phyloP scores from a whole-genome alignment of 176 grass and related monocot species.

The Aechmea fasciata region DNA sequence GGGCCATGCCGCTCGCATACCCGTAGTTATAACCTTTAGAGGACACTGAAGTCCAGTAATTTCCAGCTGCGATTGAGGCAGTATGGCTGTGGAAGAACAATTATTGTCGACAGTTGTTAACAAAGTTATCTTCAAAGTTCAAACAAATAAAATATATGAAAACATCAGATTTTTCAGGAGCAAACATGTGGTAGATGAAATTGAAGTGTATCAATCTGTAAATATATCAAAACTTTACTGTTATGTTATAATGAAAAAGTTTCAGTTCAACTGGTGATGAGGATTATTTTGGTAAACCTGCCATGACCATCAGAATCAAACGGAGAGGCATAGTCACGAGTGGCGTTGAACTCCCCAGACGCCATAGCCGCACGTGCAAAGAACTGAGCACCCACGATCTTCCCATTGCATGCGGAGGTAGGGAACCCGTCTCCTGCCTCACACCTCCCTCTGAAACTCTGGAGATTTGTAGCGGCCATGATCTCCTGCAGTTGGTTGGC shows the following conservation, averaged over 20 bases:
- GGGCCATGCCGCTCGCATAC: slow-evolving; percentile 76
- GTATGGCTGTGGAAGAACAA: slow-evolving; percentile 53
- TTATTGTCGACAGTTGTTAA: background rate
- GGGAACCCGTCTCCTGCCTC: slow-evolving; percentile 59
- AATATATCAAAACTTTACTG: no score
- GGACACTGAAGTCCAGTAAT: slow-evolving; percentile 43
- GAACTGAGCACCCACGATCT: slow-evolving; percentile 73
- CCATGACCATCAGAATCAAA: slow-evolving; percentile 98
- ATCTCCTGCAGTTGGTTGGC: slow-evolving; percentile 15
- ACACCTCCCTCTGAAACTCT: slow-evolving; percentile 73
- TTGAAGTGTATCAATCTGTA: no score
- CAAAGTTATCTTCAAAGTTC: no score
- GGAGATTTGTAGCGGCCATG: slow-evolving; percentile 14
- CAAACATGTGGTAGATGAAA: no score
- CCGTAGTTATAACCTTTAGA: slow-evolving; percentile 73
- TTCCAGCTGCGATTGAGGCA: slow-evolving; percentile 68
- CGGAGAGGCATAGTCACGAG: slow-evolving; percentile 73
- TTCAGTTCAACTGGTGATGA: no score
- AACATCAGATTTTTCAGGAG: no score
- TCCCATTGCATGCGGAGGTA: slow-evolving; percentile 53
- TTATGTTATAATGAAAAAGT: no score
- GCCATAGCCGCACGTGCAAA: slow-evolving; percentile 63
- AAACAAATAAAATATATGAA: no score
- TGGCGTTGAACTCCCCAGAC: slow-evolving; percentile 75
- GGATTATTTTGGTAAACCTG: slow-evolving; percentile 19